Evolutionary conservation across 805 yeast genomes (phyloP).

Genomic region (Candida broadrunensis): DNA sequence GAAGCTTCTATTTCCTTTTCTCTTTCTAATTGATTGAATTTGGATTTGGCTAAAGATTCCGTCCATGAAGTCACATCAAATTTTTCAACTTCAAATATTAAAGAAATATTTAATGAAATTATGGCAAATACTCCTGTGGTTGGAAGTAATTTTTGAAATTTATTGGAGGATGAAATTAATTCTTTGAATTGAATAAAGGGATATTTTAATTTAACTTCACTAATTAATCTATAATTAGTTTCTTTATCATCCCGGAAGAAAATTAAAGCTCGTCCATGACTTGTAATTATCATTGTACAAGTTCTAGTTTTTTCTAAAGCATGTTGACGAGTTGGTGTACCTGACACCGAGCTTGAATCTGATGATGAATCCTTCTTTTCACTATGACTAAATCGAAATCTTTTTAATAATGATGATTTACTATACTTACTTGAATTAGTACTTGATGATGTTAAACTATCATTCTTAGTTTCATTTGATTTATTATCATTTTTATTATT

Average conservation of each 20-base stretch:
- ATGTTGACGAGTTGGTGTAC: conserved; percentile 10
- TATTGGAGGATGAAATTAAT: conserved; percentile 39
- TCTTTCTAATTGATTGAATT: conserved; percentile 47
- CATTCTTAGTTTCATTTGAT: too few relatives aligned
- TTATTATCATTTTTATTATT: background rate
- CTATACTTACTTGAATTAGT: background rate
- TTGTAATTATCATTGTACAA: conserved; percentile 57
- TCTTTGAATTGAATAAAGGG: conserved; percentile 59
- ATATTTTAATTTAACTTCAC: conserved; percentile 54
- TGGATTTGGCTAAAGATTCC: conserved; percentile 46
- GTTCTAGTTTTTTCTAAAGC: conserved; percentile 38
- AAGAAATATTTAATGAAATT: conserved; percentile 51
- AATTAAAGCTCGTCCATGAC: conserved; percentile 60
- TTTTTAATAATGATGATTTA: conserved; percentile 7
- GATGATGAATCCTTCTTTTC: conserved; percentile 4
- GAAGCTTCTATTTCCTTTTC: conserved; percentile 14
- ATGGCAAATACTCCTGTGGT: conserved; percentile 53
- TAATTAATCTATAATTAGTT: conserved; percentile 43
- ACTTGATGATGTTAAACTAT: background rate
- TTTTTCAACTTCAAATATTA: conserved; percentile 55
- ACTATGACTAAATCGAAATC: conserved; percentile 5
- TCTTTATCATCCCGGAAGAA: conserved; percentile 44
- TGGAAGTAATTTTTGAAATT: conserved; percentile 27
- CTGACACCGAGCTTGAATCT: background rate
- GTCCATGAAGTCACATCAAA: conserved; percentile 58